Conservation (phyloP, 345 rosid species). For the Cardamine resedifolia region DNA sequence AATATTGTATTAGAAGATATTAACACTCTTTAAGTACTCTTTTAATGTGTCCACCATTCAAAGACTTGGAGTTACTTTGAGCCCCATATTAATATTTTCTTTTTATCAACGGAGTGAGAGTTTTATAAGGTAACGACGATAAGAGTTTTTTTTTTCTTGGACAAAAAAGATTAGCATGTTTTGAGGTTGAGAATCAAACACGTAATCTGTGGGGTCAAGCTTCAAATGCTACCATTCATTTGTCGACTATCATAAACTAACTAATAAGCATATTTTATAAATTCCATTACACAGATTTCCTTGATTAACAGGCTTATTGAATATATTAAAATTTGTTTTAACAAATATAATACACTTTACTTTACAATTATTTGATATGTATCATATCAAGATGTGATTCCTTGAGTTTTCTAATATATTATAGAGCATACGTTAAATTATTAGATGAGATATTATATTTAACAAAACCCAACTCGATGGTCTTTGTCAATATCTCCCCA, state of each 20-base stretch:
- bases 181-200: conserved; percentile 29
- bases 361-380: conserved; percentile 16
- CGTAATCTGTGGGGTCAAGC: conserved; percentile 24
- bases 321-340: not conserved
- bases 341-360: not conserved
- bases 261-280: conserved; percentile 10
- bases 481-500: conserved; percentile 39
- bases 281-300: not conserved
- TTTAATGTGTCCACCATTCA: too few relatives aligned
- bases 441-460: not conserved
- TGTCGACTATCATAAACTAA: not conserved
- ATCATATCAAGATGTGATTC: conserved; percentile 19
- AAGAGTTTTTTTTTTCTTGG: not conserved
- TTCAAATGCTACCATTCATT: conserved; percentile 3
- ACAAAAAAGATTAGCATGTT: not conserved
- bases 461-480: conserved; percentile 27
- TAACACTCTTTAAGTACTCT: too few relatives aligned
- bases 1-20: too few relatives aligned
- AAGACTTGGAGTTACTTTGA: too few relatives aligned
- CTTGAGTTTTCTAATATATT: not conserved
- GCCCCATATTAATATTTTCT: not conserved
- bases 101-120: not conserved
- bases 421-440: conserved; percentile 8
- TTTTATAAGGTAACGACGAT: not conserved
- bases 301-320: conserved; percentile 1